Base-by-base conservation (phyloP, 352 stramenopile species). In the Globisporangium perplexum region DNA sequence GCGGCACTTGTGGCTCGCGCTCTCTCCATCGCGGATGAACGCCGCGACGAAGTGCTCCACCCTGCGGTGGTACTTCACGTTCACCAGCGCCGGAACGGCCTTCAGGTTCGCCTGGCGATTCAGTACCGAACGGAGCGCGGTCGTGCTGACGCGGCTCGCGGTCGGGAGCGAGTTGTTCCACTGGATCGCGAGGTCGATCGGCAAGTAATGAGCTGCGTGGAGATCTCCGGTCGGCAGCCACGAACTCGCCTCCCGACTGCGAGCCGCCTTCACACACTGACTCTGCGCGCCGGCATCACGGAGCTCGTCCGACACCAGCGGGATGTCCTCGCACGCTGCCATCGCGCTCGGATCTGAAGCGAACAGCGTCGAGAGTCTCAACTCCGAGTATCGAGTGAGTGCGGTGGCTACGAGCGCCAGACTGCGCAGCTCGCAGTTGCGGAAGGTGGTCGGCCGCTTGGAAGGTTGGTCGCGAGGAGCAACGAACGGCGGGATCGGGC, bases 161-260 rank as follows among this genome's bases (percentile, higher is more conserved):
- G 24, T n/a, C 5, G 11, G 15, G 3, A 58, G 43, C 7, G 31
- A 12, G 43, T 58, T 58, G 43, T 58, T 58, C 52, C 52, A 58
- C 52, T 52, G 52, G 18, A 58, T 58, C 24, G 52, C 43, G 31
- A 58, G 31, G 43, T 58, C 52, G 2, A 58, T 35, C 12, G 52
- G 33, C 22, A 58, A 23, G 52, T 58, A 58, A 18, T 58, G 52
- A 1, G 52, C 52, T 22, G 52, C 52, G 43, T 58, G 52, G 20
- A 50, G 28, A 15, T 26, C 5, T n/a, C 45, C 24, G n/a, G 24
- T 33, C 45, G 45, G 45, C 17, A 24, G 38, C 38, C 26, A 55
- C 12, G 17, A 31, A 17, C 31, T 36, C 18, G 22, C 33, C 10
- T 11, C 18, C 4, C 26, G 14, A 31, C 6, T 20, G 43, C 39